phyloP scores from a whole-genome alignment of 73 alveolate species.

The Paramecium pentaurelia region DNA sequence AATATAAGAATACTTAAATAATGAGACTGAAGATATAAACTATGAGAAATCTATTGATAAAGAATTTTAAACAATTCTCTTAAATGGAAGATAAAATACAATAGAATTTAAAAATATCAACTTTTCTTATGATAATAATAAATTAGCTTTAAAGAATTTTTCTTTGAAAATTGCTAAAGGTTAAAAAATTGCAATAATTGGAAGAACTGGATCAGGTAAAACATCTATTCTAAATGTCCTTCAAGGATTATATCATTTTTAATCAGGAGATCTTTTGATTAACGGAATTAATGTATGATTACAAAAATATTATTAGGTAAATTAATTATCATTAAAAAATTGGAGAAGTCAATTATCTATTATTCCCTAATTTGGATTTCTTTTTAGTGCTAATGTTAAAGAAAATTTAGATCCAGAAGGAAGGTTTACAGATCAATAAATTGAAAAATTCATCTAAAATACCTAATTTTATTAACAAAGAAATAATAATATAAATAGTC shows the following conservation, averaged over 20 bases:
- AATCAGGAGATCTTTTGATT: slow-evolving; percentile 38
- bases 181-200: slow-evolving; percentile 78
- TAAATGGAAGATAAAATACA: not conserved
- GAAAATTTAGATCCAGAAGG: slow-evolving; percentile 83
- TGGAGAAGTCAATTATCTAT: slow-evolving; percentile 71
- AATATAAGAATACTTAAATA: slow-evolving; percentile 11
- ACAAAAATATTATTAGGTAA: not conserved
- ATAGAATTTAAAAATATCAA: slow-evolving; percentile 26
- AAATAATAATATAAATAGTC: not conserved
- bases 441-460: slow-evolving; percentile 50
- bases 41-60: not conserved
- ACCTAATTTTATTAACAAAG: slow-evolving; percentile 42
- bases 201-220: slow-evolving; percentile 92
- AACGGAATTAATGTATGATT: slow-evolving; percentile 64
- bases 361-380: slow-evolving; percentile 77
- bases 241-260: slow-evolving; percentile 67
- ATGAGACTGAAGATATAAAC: slow-evolving; percentile 12
- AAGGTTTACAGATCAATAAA: slow-evolving; percentile 56
- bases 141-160: slow-evolving; percentile 15
- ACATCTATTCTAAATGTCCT: slow-evolving; percentile 75
- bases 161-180: not conserved
- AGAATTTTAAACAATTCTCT: not conserved
- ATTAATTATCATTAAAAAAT: not conserved
- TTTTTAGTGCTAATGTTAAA: slow-evolving; percentile 71
- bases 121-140: slow-evolving; percentile 39